Evolutionary conservation across 192 early-diverging fungal genomes (phyloP).

Genomic region (Gryganskiella cystojenkinii): DNA sequence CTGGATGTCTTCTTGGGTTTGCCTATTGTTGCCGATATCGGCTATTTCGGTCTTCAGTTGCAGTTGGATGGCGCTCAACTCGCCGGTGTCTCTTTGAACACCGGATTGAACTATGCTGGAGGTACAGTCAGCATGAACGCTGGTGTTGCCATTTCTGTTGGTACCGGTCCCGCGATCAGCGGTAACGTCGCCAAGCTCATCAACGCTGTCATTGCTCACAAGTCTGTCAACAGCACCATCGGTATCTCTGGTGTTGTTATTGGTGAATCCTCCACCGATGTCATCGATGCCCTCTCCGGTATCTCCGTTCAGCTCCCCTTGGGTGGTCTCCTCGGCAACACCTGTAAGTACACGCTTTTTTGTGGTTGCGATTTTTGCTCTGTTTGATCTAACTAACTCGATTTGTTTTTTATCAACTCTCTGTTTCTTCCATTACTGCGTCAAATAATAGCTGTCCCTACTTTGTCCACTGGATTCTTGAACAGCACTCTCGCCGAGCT

Average conservation of each 20-base stretch:
- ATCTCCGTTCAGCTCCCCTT: constrained; percentile 14
- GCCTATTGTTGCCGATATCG: constrained; percentile 20
- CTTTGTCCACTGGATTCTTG: constrained; percentile 5
- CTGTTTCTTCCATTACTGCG: neutral
- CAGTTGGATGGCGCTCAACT: constrained; percentile 8
- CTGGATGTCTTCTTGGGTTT: constrained; percentile 24
- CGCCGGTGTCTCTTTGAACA: constrained; percentile 7
- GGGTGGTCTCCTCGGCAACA: constrained; percentile 4
- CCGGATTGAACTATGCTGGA: constrained; percentile 15
- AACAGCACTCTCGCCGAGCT: constrained; percentile 10
- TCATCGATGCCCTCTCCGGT: constrained; percentile 13
- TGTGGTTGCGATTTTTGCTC: neutral
- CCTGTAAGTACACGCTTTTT: neutral
- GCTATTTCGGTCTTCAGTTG: constrained; percentile 21
- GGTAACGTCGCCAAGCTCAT: constrained; percentile 14
- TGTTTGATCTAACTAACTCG: neutral
- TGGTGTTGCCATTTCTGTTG: constrained; percentile 13
- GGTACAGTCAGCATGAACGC: constrained; percentile 15
- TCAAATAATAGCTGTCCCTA: neutral
- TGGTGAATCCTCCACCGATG: constrained; percentile 1
- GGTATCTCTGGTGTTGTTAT: constrained; percentile 18
- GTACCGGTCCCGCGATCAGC: constrained; percentile 11
- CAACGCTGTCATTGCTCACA: constrained; percentile 16
- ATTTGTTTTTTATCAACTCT: neutral
- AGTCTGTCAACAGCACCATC: constrained; percentile 10